Conservation (phyloP, 1,284 basidiomycete genomes). For the Phlebopus sp. region DNA sequence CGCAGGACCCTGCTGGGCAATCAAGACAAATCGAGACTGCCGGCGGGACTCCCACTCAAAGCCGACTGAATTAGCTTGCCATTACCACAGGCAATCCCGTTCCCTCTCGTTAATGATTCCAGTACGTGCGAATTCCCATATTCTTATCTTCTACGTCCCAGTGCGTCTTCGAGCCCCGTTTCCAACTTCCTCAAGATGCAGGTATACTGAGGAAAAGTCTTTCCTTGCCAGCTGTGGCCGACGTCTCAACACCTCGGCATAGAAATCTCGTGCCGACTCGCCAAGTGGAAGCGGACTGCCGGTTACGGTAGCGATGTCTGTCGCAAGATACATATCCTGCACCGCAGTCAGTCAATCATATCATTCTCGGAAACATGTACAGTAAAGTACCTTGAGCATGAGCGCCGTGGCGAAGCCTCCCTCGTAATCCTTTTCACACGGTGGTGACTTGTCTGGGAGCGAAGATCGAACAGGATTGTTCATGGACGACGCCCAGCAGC, state of each 20-base stretch:
- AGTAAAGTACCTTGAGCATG: slow-evolving; percentile 71
- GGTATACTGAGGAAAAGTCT: slow-evolving; percentile 82
- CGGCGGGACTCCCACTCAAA: slow-evolving; percentile 1
- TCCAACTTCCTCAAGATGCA: slow-evolving; percentile 43
- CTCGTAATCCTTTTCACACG: slow-evolving; percentile 80
- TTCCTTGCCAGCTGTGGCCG: slow-evolving; percentile 59
- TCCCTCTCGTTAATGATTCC: neutral
- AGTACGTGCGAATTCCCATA: neutral
- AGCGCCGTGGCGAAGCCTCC: slow-evolving; percentile 82
- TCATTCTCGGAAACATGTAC: neutral
- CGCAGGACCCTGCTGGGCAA: neutral
- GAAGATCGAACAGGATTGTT: slow-evolving; percentile 87
- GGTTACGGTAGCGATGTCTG: slow-evolving; percentile 51
- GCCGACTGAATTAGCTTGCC: neutral
- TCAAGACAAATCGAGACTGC: slow-evolving; percentile 9
- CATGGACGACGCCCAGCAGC: slow-evolving; percentile 80
- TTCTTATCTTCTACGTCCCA: neutral
- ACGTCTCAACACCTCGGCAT: slow-evolving; percentile 50
- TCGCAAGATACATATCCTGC: slow-evolving; percentile 81
- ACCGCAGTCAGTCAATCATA: slow-evolving; percentile 8
- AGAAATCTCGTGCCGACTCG: slow-evolving; percentile 58
- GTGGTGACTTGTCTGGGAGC: slow-evolving; percentile 68
- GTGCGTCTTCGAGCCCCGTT: neutral
- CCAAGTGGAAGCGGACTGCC: slow-evolving; percentile 63
- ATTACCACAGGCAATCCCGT: neutral